Conservation (phyloP, 805 yeast species). For the Saccharomyces kudriavzevii region DNA sequence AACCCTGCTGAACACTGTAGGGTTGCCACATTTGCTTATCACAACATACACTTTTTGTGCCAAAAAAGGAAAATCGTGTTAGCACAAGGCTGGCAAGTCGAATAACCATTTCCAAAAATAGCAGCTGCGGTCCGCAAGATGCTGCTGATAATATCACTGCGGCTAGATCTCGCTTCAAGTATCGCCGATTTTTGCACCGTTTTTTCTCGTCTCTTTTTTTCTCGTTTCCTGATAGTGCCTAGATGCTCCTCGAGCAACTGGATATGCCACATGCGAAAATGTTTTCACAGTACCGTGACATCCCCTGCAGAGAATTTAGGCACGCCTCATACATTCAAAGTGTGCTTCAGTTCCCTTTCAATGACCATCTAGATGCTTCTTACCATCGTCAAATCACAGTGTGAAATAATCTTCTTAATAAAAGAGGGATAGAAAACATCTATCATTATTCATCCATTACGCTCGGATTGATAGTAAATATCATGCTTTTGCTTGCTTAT, state of each 20-base stretch:
- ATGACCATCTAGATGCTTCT: neutral
- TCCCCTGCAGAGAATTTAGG: neutral
- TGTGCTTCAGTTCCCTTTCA: neutral
- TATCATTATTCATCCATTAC: too few species aligned
- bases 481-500: too few species aligned
- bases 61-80: neutral
- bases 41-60: neutral
- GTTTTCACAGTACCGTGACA: neutral
- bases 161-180: neutral
- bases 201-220: neutral
- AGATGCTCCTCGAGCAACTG: neutral
- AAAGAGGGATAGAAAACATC: too few species aligned
- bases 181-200: neutral
- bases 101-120: neutral
- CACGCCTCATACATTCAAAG: neutral
- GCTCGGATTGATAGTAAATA: too few species aligned
- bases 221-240: neutral
- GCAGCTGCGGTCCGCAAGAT: neutral
- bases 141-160: neutral
- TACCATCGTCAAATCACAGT: neutral
- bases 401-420: too few species aligned
- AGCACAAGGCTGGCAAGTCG: neutral
- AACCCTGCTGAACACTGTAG: neutral
- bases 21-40: neutral
- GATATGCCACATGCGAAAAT: neutral